Evolutionary conservation across 306 rosid genomes (phyloP), one percentile per base, ranked within the genome.

Genomic region (Dryas alaskensis): DNA sequence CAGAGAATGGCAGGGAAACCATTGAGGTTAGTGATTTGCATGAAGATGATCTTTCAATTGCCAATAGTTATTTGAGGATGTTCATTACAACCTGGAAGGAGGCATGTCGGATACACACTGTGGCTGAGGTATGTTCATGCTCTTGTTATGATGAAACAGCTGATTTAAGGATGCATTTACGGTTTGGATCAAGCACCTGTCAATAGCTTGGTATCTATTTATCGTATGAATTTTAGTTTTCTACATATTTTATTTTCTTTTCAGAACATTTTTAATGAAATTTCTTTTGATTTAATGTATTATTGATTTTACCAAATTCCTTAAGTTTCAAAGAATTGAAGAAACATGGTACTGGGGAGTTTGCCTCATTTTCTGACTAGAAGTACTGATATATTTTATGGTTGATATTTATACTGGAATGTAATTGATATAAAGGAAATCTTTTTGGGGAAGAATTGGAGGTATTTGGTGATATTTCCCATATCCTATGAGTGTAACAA

Each of bases 71-170:
- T 78, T 72, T 87, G 87, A 84, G 78, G 81, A 84, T 77, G 83
- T 93, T 91, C 72, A 80, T 91, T 75, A 55, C 86, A 72, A 88
- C 90, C 6, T 91, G 97, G 98, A 89, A 91, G 89, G 92, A 87
- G 59, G 82, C 87, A 54, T 93, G 98, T 83, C 45, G 7, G 22
- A 84, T 83, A 67, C 70, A 73, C 69, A 72, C 50, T 2, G 84
- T 80, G 73, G 54, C 73, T 6, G 85, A 88, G 97, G 98, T 93
- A 82, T 64, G 88, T 73, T 64, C 54, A 40, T 50, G 75, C 60
- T 76, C 61, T 62, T 63, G 37, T 62, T 45, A 54, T 1, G 48
- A 16, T 44, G 31, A 16, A 64, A 50, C 49, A 17, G 17, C 9
- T 62, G 22, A 70, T 49, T 51, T 47, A 25, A 60, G 45, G 45